Evolutionary conservation across 176 grass and related monocot species (phyloP).

Genomic region (sorghum (Sorghum bicolor)): DNA sequence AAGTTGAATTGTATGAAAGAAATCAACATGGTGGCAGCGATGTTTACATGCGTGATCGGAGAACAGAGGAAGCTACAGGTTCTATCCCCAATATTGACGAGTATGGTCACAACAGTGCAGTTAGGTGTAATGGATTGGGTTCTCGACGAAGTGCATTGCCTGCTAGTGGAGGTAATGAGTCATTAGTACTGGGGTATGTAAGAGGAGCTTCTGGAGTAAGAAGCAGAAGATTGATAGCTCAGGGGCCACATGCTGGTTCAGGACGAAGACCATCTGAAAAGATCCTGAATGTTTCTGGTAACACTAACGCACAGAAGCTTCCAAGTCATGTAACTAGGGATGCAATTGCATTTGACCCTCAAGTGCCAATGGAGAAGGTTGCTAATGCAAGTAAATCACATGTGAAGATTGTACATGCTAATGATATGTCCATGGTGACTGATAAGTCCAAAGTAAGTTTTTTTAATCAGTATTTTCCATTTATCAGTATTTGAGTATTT

Average conservation of each 20-base stretch:
- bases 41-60: conserved; percentile 40
- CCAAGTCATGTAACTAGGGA: conserved; percentile 34
- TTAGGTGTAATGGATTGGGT: conserved; percentile 43
- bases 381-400: conserved; percentile 35
- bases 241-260: conserved; percentile 46
- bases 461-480: not conserved
- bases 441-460: conserved; percentile 61
- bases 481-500: too few species aligned
- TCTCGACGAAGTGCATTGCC: conserved; percentile 29
- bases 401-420: conserved; percentile 28
- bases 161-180: conserved; percentile 38
- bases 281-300: conserved; percentile 60
- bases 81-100: conserved; percentile 39
- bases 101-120: conserved; percentile 30
- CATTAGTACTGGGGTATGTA: conserved; percentile 30
- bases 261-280: conserved; percentile 50
- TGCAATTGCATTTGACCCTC: conserved; percentile 22
- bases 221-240: conserved; percentile 40
- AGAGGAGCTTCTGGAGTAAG: conserved; percentile 51
- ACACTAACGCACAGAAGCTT: conserved; percentile 49
- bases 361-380: conserved; percentile 24
- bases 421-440: conserved; percentile 18
- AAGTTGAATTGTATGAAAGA: conserved; percentile 36
- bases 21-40: conserved; percentile 28
- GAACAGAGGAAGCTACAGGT: conserved; percentile 35